Base-by-base conservation (phyloP, 345 rosid species). In the Nasturtium officinale region DNA sequence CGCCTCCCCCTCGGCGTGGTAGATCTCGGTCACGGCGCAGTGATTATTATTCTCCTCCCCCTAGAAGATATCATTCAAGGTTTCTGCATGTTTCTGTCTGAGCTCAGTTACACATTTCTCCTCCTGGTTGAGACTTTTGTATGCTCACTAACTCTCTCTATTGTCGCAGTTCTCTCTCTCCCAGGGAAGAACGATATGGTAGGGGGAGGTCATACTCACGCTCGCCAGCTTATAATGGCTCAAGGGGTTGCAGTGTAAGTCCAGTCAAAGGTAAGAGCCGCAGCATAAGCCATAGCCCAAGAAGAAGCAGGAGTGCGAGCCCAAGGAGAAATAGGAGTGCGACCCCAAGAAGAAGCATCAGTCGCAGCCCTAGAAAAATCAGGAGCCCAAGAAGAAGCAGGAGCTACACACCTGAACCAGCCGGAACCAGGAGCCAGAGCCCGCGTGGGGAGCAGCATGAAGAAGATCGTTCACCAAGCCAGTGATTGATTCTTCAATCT, bases 391-490 rank as follows among this genome's bases (percentile, higher is more conserved):
- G 77, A 20, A 73, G 72, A 65, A 66, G 67, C 67, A 48, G 67
- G 45, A 74, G 78, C 55, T 13, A 51, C 72, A 74, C 77, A 26
- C 66, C 72, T 65, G 66, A 33, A 25, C 77, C 26, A 43, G 76
- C 63, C 62, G 23, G 33, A 51, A 35, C 60, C 35, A 62, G 76
- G 60, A 72, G 63, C 35, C 33, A 12, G 50, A 67, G 67, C 54
- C 73, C 18, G 9, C 67, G 23, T 51, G 67, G 72, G 37, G 89
- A 86, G 37, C 35, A 60, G 11, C n/a, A 76, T 17, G 73, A 62
- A 61, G 85, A 73, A 33, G 77, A 74, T 25, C 81, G 89, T 74
- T 89, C 96, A 73, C 92, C 96, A 21, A 84, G 86, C 77, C 88
- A 71, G 77, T 88, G 87, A 87, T 52, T 58, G 16, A 54, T 21